Conservation (phyloP, 78 protist genomes). For the Dictyostelium capitatum region DNA sequence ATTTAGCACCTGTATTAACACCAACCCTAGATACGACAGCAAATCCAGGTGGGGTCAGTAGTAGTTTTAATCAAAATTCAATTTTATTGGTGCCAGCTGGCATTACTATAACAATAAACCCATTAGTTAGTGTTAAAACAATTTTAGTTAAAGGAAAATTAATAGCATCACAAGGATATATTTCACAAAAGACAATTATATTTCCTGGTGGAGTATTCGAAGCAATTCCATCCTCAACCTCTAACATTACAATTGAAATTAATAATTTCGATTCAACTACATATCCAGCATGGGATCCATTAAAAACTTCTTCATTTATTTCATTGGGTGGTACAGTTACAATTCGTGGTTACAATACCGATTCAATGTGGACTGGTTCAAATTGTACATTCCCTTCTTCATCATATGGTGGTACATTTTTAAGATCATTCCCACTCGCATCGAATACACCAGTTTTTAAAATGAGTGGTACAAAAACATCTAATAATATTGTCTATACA, state of each 20-base stretch:
- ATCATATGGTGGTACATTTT: slow-evolving; percentile 18
- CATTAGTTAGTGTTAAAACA: too few species aligned
- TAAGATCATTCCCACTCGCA: neutral
- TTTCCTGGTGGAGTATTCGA: neutral
- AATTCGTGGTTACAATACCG: neutral
- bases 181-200: neutral
- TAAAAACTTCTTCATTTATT: neutral
- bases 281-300: slow-evolving; percentile 10
- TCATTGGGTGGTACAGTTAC: slow-evolving; percentile 1
- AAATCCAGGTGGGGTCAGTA: too few species aligned
- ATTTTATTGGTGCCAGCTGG: too few species aligned
- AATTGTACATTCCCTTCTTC: neutral
- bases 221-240: neutral
- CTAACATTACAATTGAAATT: neutral
- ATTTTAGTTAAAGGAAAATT: too few species aligned
- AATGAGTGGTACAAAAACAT: neutral
- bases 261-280: neutral
- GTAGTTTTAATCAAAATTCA: too few species aligned
- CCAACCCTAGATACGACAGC: too few species aligned
- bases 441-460: neutral
- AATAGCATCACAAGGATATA: neutral
- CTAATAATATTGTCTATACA: neutral
- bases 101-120: too few species aligned
- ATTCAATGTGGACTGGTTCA: neutral
- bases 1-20: too few species aligned